A percentile compares a stretch with the other conserved stretches of the same genome.
Evolutionary conservation across 2,329 filamentous ascomycete genomes (phyloP).

Genomic region (Talaromyces sp.): DNA sequence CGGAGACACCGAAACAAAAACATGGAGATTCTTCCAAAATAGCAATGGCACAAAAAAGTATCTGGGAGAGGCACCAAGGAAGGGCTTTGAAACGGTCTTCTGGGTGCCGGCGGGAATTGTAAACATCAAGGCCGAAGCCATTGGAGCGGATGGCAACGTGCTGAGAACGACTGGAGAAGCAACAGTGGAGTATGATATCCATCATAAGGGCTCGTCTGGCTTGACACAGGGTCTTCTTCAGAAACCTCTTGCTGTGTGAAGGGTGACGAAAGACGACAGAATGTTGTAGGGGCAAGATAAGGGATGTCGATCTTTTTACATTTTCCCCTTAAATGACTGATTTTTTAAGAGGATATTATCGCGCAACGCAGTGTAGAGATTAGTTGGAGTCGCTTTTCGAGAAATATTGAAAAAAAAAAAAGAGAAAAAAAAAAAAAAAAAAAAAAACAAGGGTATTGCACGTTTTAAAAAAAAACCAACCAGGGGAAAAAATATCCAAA

Average conservation of each 20-base stretch:
- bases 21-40: conserved; percentile 45
- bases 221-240: not conserved
- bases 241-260: not conserved
- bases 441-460: no score
- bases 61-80: not conserved
- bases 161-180: not conserved
- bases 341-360: no score
- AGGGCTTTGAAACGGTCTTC: not conserved
- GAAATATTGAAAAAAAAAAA: no score
- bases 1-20: conserved; percentile 42
- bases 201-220: not conserved
- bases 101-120: not conserved
- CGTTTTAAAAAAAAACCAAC: no score
- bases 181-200: not conserved
- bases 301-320: no score
- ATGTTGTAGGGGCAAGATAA: not conserved
- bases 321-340: no score
- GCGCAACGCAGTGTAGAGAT: no score
- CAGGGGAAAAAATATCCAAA: no score
- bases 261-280: not conserved
- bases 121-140: not conserved
- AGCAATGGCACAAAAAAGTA: not conserved
- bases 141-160: not conserved
- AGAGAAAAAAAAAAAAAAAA: no score
- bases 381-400: no score